A percentile compares a stretch with the other conserved stretches of the same genome.
These are phyloP conservation scores for Tephrocybe rancida DNA, from an alignment of 768 basidiomycete genomes.

Conservation along the genomic window DNA sequence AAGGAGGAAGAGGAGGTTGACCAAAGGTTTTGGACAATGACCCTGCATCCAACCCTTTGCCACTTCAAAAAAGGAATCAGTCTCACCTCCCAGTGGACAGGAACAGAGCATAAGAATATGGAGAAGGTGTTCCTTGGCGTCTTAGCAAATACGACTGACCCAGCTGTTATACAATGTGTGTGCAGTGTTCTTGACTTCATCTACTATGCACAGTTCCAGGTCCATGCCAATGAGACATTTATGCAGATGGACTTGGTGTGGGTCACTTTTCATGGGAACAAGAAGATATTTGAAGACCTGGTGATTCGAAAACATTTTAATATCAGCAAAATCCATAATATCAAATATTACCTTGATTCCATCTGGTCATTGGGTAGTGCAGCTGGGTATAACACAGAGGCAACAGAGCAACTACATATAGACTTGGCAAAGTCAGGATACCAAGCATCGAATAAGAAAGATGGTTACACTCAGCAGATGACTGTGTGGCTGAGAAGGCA, in stretches of 20 bases:
- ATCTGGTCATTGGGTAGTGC: conserved; percentile 28
- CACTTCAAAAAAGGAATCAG: conserved; percentile 46
- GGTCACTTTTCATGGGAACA: conserved; percentile 32
- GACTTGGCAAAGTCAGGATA: conserved; percentile 34
- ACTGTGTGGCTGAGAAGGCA: conserved; percentile 22
- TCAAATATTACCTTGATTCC: conserved; percentile 29
- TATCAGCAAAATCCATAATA: conserved; percentile 37
- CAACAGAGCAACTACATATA: conserved; percentile 25
- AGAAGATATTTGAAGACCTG: conserved; percentile 28
- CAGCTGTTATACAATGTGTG: conserved; percentile 22
- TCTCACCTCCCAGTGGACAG: conserved; percentile 36
- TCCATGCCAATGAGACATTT: conserved; percentile 29
- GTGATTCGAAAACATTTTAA: conserved; percentile 34
- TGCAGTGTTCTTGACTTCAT: conserved; percentile 22
- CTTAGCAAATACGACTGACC: conserved; percentile 35
- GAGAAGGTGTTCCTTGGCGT: conserved; percentile 27
- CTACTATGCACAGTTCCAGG: conserved; percentile 31
- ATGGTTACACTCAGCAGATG: conserved; percentile 37
- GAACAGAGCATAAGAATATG: conserved; percentile 33
- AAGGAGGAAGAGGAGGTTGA: conserved; percentile 29
- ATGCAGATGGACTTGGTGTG: conserved; percentile 22
- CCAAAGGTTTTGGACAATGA: conserved; percentile 27
- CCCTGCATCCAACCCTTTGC: conserved; percentile 19
- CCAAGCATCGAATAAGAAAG: conserved; percentile 28
- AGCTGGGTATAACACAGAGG: conserved; percentile 36